phyloP scores from a whole-genome alignment of 805 yeast genomes.

The Candida dajiaensis region DNA sequence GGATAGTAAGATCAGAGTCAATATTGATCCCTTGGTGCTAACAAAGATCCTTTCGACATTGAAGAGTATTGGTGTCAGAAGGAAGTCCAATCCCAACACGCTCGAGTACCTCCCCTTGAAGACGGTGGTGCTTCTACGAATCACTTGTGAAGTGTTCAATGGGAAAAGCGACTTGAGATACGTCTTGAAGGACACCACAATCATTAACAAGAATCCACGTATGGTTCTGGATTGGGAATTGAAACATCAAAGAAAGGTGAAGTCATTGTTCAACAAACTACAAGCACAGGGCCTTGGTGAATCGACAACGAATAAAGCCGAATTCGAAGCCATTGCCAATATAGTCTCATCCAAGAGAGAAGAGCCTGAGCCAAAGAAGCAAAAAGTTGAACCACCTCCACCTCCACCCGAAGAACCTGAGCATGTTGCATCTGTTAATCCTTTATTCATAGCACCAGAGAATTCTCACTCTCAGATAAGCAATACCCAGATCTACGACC shows the following conservation, averaged over 20 bases:
- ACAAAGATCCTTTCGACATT: background rate
- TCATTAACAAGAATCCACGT: background rate
- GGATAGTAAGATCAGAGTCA: background rate
- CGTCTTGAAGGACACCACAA: background rate
- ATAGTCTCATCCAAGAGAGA: background rate
- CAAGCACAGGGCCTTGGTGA: background rate
- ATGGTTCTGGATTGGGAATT: background rate
- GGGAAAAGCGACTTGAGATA: background rate
- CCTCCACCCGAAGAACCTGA: background rate
- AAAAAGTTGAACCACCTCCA: background rate
- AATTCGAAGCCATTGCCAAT: background rate
- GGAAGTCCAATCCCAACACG: background rate
- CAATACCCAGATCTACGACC: background rate
- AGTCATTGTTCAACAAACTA: background rate
- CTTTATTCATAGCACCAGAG: background rate
- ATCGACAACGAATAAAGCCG: background rate
- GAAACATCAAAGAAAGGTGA: background rate
- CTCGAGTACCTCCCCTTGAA: background rate
- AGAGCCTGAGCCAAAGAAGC: background rate
- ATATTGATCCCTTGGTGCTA: background rate
- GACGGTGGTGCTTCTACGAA: background rate
- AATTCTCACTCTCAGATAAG: background rate
- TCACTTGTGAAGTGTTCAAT: background rate
- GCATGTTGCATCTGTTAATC: background rate
- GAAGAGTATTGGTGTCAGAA: background rate